phyloP scores from a whole-genome alignment of 2,329 filamentous ascomycete genomes.

The Trichoderma asperellum region DNA sequence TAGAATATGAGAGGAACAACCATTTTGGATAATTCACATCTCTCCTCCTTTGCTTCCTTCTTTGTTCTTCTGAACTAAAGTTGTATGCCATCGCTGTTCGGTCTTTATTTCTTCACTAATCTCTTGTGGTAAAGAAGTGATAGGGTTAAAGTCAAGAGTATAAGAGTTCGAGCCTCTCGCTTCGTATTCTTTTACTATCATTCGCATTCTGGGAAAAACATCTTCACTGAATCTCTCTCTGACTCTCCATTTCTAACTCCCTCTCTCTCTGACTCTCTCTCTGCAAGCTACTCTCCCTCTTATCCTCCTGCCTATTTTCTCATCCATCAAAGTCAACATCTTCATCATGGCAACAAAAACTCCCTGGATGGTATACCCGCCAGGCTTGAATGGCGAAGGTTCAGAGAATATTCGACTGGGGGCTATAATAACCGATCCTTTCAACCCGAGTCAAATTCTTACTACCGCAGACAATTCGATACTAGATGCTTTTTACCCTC shows the following conservation, averaged over 20 bases:
- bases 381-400: background rate
- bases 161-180: background rate
- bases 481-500: background rate
- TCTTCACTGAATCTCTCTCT: background rate
- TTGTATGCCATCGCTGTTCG: background rate
- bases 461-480: background rate
- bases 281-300: background rate
- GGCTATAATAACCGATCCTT: background rate
- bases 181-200: background rate
- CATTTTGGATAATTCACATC: background rate
- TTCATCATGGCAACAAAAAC: background rate
- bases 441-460: background rate
- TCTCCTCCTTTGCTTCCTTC: background rate
- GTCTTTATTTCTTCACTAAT: background rate
- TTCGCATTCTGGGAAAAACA: background rate
- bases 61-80: background rate
- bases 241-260: background rate
- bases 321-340: background rate
- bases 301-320: background rate
- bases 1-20: background rate
- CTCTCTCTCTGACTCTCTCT: background rate
- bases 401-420: background rate
- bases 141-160: background rate
- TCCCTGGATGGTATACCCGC: background rate
- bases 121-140: background rate